Base-by-base conservation (phyloP, 2,329 filamentous ascomycete species). In the Fusarium ramigenum region DNA sequence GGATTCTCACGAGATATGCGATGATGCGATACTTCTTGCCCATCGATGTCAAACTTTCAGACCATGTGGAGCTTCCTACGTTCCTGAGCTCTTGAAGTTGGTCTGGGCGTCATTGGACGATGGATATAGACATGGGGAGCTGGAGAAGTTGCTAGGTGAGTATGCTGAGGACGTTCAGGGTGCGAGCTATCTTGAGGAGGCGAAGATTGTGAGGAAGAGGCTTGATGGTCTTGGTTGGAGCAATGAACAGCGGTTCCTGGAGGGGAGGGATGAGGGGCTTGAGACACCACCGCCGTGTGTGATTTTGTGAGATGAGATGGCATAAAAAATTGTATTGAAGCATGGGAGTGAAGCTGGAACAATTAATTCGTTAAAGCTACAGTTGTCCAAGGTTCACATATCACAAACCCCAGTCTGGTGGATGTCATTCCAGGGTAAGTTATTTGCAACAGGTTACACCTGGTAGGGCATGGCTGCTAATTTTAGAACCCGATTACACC, bases 11-110 rank as follows among this genome's bases (percentile, higher is more conserved):
- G n/a, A 43, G 1, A 28, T 64, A 12, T 63, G 59, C 4, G 66
- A 73, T 3, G 71, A 71, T 23, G 19, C 42, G 1, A 49, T 73
- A 10, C 18, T 32, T 5, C 16, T 73, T 5, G 50, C 59, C 1
- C 30, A 59, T 5, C 58, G 43, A 16, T 71, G 58, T 14, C 56
- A 60, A 1, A 19, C 21, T 3, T 73, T 73, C 19, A 46, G 56
- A 9, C 71, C 71, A 1, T 73, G 71, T 16, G 71, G 66, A 7
- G 60, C 70, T 0, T 49, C 71, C 1, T 68, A 52, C 14, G n/a
- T 66, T 2, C 66, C 71, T 3, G 67, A 73, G n/a, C n/a, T 73
- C 3, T 14, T 73, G 7, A 70, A 70, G 21, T 10, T 68, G 18
- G 44, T 54, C 1, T 68, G 70, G 70, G 70, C 66, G 12, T 46